phyloP scores from a whole-genome alignment of 1,284 basidiomycete genomes.

The Fistulinella cinereoalba region DNA sequence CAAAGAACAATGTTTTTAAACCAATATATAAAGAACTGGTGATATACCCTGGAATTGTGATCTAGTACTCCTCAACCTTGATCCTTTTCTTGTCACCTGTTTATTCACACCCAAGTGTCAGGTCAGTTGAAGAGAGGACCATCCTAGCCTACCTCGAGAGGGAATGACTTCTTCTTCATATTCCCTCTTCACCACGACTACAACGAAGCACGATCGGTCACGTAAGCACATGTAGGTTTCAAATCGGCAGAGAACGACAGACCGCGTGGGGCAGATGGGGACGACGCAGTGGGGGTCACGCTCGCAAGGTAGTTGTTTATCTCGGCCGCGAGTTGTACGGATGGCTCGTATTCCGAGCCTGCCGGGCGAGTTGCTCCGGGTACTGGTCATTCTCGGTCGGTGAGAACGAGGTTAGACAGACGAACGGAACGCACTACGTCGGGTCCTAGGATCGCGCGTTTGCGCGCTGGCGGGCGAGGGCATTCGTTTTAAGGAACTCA shows the following conservation, averaged over 20 bases:
- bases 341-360: slow-evolving; percentile 7
- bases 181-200: background rate
- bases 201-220: background rate
- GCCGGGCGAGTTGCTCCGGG: background rate
- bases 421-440: background rate
- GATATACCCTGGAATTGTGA: no score
- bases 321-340: slow-evolving; percentile 4
- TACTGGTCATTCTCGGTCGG: background rate
- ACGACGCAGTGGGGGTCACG: background rate
- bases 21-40: no score
- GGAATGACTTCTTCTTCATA: background rate
- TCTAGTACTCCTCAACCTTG: no score
- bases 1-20: no score
- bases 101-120: background rate
- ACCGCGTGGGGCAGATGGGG: slow-evolving; percentile 1
- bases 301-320: slow-evolving; percentile 8
- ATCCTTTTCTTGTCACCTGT: background rate
- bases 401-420: background rate
- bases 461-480: background rate
- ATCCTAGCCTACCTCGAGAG: background rate
- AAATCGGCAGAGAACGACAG: background rate
- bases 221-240: background rate
- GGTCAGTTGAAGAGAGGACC: background rate
- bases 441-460: background rate
- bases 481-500: background rate